Conservation (phyloP, 2,329 filamentous ascomycete species). For the Aureobasidium musti region DNA sequence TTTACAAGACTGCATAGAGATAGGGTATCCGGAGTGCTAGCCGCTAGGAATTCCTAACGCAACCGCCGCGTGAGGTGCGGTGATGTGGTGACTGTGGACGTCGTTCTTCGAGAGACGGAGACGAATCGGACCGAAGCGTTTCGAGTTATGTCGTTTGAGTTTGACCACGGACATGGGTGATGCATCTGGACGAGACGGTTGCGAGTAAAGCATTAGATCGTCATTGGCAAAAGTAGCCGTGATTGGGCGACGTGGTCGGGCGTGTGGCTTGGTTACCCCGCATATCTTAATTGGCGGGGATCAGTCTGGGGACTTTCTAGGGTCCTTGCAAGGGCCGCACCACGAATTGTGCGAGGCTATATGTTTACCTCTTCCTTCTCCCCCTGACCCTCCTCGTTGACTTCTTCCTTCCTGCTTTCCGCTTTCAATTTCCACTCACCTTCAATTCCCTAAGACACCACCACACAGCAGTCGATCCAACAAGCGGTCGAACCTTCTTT, state of each 20-base stretch:
- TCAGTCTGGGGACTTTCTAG: neutral
- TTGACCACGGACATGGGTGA: conserved; percentile 5
- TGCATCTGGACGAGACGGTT: conserved; percentile 15
- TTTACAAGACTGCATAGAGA: neutral
- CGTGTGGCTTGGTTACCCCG: conserved; percentile 21
- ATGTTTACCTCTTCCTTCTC: conserved; percentile 18
- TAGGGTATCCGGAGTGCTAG: conserved; percentile 1
- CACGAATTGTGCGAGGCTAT: conserved; percentile 9
- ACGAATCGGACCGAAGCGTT: conserved; percentile 26
- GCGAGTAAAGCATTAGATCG: neutral
- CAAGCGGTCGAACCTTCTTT: conserved; percentile 1
- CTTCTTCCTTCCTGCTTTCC: neutral
- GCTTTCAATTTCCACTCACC: neutral
- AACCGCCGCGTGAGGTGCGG: conserved; percentile 18
- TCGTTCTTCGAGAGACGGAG: neutral
- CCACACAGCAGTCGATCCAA: neutral
- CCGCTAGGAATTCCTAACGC: neutral
- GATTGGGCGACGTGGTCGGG: neutral
- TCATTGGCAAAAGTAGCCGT: conserved; percentile 5
- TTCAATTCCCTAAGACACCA: neutral
- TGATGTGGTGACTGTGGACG: conserved; percentile 7
- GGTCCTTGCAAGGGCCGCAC: conserved; percentile 13
- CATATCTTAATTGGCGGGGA: conserved; percentile 11
- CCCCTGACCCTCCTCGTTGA: neutral
- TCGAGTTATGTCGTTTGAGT: conserved; percentile 15